phyloP scores from a whole-genome alignment of 176 grass and related monocot genomes.

The Luzula sylvatica region DNA sequence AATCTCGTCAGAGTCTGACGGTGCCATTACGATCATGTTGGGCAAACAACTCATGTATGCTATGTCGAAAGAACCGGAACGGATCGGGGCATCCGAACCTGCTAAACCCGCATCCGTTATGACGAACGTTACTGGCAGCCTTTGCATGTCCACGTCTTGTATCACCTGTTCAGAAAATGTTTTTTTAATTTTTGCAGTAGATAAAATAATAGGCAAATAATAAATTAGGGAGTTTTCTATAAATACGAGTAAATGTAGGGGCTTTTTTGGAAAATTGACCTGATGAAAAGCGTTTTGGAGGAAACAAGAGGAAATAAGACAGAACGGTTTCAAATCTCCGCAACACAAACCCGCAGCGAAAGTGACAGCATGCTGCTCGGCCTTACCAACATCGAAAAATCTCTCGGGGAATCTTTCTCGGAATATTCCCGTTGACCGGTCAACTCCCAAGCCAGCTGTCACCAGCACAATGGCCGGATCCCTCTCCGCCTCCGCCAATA shows the following conservation, averaged over 20 bases:
- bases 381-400: constrained; percentile 65
- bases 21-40: constrained; percentile 82
- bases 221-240: too few relatives aligned
- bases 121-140: constrained; percentile 53
- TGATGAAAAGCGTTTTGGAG: constrained; percentile 75
- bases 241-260: too few relatives aligned
- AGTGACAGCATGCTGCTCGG: constrained; percentile 70
- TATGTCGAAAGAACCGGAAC: constrained; percentile 54
- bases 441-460: constrained; percentile 56
- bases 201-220: too few relatives aligned
- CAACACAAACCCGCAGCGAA: constrained; percentile 66
- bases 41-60: constrained; percentile 71
- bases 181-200: too few relatives aligned
- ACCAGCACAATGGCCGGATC: constrained; percentile 55
- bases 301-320: constrained; percentile 66
- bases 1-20: constrained; percentile 56
- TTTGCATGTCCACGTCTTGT: constrained; percentile 70
- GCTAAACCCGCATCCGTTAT: constrained; percentile 58
- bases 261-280: constrained; percentile 36
- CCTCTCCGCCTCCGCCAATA: constrained; percentile 61
- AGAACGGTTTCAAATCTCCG: constrained; percentile 67
- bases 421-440: constrained; percentile 48
- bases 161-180: constrained; percentile 53
- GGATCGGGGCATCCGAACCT: constrained; percentile 47
- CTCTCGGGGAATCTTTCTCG: constrained; percentile 63